Evolutionary conservation across 176 grass and related monocot species (phyloP).

Genomic region (Bromus sterilis): DNA sequence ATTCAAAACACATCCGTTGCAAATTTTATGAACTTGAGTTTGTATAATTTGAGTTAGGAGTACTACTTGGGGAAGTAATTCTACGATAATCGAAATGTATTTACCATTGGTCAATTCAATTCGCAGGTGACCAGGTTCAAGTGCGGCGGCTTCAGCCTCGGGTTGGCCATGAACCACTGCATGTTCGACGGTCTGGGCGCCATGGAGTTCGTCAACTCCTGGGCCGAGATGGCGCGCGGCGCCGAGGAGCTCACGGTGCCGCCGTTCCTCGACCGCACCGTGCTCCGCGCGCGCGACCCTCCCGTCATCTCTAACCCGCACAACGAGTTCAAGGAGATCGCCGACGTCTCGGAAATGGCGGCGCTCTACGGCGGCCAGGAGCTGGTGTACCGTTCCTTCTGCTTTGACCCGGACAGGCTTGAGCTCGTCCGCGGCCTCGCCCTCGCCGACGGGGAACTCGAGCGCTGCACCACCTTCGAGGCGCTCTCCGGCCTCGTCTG

Average conservation of each 20-base stretch:
- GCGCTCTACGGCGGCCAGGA: constrained; percentile 48
- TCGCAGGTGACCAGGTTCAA: constrained; percentile 77
- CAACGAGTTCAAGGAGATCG: constrained; percentile 78
- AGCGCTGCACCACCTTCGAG: constrained; percentile 77
- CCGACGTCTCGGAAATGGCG: constrained; percentile 54
- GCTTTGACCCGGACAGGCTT: constrained; percentile 63
- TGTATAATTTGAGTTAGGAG: background rate
- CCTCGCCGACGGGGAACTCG: constrained; percentile 31
- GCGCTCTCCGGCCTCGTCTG: constrained; percentile 75
- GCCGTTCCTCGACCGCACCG: constrained; percentile 55
- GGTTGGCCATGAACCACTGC: constrained; percentile 87
- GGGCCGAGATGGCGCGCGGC: constrained; percentile 82
- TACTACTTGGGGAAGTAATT: too few relatives aligned
- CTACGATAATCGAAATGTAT: background rate
- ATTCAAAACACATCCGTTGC: background rate
- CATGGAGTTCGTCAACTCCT: constrained; percentile 98
- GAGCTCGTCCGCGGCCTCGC: constrained; percentile 41
- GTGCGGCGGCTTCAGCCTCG: constrained; percentile 78
- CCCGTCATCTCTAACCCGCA: constrained; percentile 54
- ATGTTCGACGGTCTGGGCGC: constrained; percentile 91
- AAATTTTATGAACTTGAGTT: background rate
- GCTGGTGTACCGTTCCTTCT: constrained; percentile 66
- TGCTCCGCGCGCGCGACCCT: constrained; percentile 53
- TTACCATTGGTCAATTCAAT: background rate
- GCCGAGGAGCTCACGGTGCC: constrained; percentile 49